These are phyloP conservation scores for Suhomyces vadensis DNA, from an alignment of 805 yeast genomes.

Conservation along the genomic window DNA sequence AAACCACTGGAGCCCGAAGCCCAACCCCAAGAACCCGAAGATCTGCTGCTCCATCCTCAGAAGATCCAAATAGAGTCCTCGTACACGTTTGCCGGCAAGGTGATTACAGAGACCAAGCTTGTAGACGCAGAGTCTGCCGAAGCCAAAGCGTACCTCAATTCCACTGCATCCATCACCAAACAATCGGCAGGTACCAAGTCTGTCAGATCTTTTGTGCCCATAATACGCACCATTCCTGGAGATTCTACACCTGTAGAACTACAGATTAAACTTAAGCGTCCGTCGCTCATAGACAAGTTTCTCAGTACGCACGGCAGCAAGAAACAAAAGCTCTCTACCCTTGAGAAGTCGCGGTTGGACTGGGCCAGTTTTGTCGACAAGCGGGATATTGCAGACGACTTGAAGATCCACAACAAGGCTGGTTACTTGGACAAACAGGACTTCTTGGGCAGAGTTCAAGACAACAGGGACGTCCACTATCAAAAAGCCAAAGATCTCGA, in stretches of 20 bases:
- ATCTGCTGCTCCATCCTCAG: conserved; percentile 34
- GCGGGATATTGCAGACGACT: conserved; percentile 80
- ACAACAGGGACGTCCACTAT: conserved; percentile 51
- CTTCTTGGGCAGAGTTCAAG: conserved; percentile 75
- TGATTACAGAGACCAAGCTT: conserved; percentile 71
- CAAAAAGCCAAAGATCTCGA: conserved; percentile 44
- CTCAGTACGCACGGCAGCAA: conserved; percentile 62
- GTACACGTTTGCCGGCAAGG: conserved; percentile 88
- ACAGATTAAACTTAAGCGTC: conserved; percentile 65
- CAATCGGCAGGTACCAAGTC: conserved; percentile 10
- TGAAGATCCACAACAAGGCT: conserved; percentile 76
- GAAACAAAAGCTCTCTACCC: conserved; percentile 75
- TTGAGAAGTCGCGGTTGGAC: conserved; percentile 90
- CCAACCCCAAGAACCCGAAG: conserved; percentile 14
- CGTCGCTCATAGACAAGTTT: conserved; percentile 75
- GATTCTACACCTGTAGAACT: conserved; percentile 38
- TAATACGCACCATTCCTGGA: conserved; percentile 34
- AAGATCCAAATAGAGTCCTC: conserved; percentile 71
- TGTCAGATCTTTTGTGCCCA: conserved; percentile 33
- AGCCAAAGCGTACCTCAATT: conserved; percentile 75
- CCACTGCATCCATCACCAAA: conserved; percentile 41
- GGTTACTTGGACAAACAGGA: conserved; percentile 93
- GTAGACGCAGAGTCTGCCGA: conserved; percentile 82
- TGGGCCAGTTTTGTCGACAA: conserved; percentile 95
- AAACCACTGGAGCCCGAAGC: conserved; percentile 4